Conservation (phyloP, 805 yeast genomes). For the Wickerhamomyces bovis region DNA sequence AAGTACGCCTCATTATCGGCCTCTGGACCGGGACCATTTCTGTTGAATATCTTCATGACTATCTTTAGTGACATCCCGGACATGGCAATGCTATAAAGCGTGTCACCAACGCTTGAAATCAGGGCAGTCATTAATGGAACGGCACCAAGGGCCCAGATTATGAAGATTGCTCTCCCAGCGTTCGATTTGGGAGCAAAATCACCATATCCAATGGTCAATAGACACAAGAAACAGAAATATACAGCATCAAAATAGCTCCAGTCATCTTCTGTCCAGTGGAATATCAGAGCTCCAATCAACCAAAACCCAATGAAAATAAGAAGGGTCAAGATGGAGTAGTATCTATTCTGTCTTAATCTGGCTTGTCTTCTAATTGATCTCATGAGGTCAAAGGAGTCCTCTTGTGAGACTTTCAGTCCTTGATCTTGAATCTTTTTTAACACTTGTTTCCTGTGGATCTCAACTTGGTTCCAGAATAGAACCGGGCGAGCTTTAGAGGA, state of each 20-base stretch:
- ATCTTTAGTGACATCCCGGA: constrained; percentile 9
- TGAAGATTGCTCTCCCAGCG: constrained; percentile 68
- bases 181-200: constrained; percentile 57
- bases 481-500: constrained; percentile 57
- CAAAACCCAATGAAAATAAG: constrained; percentile 50
- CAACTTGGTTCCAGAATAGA: constrained; percentile 59
- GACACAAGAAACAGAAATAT: constrained; percentile 72
- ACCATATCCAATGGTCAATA: constrained; percentile 84
- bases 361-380: constrained; percentile 42
- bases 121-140: constrained; percentile 84
- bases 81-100: constrained; percentile 31
- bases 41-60: constrained; percentile 6
- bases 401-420: constrained; percentile 28
- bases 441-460: constrained; percentile 36
- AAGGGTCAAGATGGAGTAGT: constrained; percentile 35
- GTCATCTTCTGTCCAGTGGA: constrained; percentile 45
- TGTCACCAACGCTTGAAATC: constrained; percentile 67
- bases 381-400: constrained; percentile 52
- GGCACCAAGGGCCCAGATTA: constrained; percentile 76
- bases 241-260: constrained; percentile 70
- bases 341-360: constrained; percentile 29
- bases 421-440: constrained; percentile 17
- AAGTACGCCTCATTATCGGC: neutral
- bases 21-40: neutral
- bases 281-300: constrained; percentile 67